Evolutionary conservation across 2,329 filamentous ascomycete genomes (phyloP).

Genomic region (Cordyceps tenuipes): DNA sequence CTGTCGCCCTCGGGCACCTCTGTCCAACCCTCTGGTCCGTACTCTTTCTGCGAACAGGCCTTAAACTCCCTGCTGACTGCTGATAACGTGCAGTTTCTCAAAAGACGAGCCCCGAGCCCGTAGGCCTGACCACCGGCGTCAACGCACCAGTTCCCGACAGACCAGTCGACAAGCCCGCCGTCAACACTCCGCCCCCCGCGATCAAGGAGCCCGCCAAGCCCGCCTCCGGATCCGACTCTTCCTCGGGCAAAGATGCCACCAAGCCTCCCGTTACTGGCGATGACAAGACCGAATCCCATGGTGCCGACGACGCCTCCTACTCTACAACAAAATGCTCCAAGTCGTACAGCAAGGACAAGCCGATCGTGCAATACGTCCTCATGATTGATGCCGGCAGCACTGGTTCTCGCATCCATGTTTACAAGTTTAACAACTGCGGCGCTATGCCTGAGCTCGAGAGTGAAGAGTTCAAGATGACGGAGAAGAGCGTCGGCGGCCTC

Average conservation of each 20-base stretch:
- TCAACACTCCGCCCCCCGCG: background rate
- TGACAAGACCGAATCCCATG: constrained; percentile 46
- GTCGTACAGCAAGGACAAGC: constrained; percentile 79
- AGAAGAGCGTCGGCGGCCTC: constrained; percentile 73
- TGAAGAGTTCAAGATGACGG: constrained; percentile 90
- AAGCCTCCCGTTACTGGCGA: constrained; percentile 13
- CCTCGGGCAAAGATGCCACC: background rate
- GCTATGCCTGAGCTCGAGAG: constrained; percentile 66
- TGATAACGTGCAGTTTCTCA: background rate
- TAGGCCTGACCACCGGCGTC: constrained; percentile 9
- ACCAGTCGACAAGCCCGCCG: background rate
- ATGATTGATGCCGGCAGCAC: constrained; percentile 99
- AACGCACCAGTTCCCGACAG: constrained; percentile 4
- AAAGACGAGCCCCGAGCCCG: constrained; percentile 9
- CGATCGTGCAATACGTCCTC: constrained; percentile 91
- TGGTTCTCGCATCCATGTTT: constrained; percentile 93
- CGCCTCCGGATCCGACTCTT: background rate
- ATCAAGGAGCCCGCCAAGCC: constrained; percentile 2
- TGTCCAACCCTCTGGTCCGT: constrained; percentile 24
- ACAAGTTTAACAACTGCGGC: constrained; percentile 87
- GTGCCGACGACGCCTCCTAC: constrained; percentile 43
- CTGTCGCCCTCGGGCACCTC: constrained; percentile 51
- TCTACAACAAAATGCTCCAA: constrained; percentile 70
- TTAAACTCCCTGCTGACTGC: background rate
- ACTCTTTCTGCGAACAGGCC: background rate